These are phyloP conservation scores for Trichoderma erinaceum DNA, from an alignment of 495 filamentous ascomycete species.

Conservation along the genomic window DNA sequence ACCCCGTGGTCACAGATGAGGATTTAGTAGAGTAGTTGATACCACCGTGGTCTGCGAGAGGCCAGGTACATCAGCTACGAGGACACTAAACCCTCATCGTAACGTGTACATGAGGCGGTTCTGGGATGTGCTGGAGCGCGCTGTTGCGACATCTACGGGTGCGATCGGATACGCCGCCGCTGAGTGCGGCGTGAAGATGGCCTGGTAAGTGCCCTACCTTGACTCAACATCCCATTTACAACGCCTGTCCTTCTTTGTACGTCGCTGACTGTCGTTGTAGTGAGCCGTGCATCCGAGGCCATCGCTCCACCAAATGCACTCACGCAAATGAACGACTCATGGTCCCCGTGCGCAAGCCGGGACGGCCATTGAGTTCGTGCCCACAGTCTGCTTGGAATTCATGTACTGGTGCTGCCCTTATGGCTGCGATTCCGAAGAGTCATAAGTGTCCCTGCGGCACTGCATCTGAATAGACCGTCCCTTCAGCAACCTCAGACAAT, in stretches of 20 bases:
- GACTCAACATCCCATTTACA: neutral
- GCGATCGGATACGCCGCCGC: neutral
- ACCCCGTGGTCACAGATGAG: neutral
- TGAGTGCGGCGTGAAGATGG: slow-evolving; percentile 47
- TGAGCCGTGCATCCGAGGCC: slow-evolving; percentile 78
- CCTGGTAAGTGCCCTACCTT: slow-evolving; percentile 41
- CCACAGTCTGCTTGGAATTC: slow-evolving; percentile 58
- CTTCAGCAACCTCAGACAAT: too few relatives aligned
- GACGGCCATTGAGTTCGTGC: slow-evolving; percentile 69
- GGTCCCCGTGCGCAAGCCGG: slow-evolving; percentile 74
- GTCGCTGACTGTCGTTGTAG: slow-evolving; percentile 33
- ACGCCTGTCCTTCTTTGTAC: slow-evolving; percentile 11
- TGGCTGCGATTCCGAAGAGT: slow-evolving; percentile 47
- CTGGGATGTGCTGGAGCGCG: neutral
- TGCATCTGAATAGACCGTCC: neutral
- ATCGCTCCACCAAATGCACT: slow-evolving; percentile 77
- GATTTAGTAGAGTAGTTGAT: neutral
- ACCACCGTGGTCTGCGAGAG: neutral
- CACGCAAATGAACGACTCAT: slow-evolving; percentile 68
- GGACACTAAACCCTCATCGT: neutral
- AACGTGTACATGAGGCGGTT: neutral
- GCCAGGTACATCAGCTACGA: neutral
- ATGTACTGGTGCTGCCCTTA: slow-evolving; percentile 46
- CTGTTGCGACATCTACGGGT: neutral
- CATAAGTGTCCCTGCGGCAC: slow-evolving; percentile 42